Percentiles rank a stretch among this genome's conserved stretches.
Evolutionary conservation across 371 early-diverging fungal species (phyloP).

Genomic region (Mucor plumbeus): DNA sequence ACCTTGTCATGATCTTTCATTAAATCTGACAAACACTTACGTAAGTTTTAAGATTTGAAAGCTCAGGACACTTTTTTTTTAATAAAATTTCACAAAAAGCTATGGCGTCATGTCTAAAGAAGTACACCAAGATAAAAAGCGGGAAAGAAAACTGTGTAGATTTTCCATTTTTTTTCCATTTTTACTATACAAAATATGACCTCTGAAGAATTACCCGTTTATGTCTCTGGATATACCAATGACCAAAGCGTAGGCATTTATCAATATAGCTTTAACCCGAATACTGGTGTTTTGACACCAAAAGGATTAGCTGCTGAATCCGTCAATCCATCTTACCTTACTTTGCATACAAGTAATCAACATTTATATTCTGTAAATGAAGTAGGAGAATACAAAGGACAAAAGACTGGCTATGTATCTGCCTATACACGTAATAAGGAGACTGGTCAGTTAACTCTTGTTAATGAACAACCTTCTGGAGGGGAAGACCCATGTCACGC

Average conservation of each 20-base stretch:
- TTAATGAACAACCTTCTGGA: conserved; percentile 33
- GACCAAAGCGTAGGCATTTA: conserved; percentile 45
- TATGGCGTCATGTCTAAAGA: not conserved
- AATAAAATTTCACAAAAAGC: too few species aligned
- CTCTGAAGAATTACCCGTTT: conserved; percentile 22
- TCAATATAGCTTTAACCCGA: conserved; percentile 36
- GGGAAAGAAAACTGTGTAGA: not conserved
- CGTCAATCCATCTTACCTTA: conserved; percentile 41
- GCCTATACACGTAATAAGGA: conserved; percentile 31
- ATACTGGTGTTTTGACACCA: conserved; percentile 27
- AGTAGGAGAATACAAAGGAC: conserved; percentile 26
- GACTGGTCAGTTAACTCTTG: conserved; percentile 26
- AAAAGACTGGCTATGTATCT: conserved; percentile 38
- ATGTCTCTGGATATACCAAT: conserved; percentile 51
- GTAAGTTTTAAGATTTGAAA: not conserved
- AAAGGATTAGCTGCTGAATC: conserved; percentile 34
- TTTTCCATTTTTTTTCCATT: not conserved
- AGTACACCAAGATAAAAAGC: not conserved
- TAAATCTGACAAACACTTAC: too few species aligned
- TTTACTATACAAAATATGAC: not conserved
- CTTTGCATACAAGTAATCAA: conserved; percentile 22
- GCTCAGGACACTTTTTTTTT: too few species aligned
- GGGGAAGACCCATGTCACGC: conserved; percentile 48
- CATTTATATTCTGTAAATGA: conserved; percentile 44
- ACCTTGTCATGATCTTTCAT: too few species aligned